Base-by-base conservation (phyloP, 2,329 filamentous ascomycete genomes). In the Knoxdaviesia proteae region DNA sequence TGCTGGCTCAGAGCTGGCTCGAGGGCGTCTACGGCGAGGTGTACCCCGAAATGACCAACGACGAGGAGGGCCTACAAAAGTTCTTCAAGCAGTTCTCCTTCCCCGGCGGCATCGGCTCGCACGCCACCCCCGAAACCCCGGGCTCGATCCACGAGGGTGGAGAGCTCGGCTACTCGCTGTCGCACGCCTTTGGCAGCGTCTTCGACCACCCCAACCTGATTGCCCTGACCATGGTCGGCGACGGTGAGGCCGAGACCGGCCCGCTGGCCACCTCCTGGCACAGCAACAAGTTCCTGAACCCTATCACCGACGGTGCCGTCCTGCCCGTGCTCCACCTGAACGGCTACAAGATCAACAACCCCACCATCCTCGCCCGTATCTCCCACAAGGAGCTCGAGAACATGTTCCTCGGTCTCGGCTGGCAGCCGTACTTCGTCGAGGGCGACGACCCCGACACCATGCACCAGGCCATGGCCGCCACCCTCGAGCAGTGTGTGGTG, bases 31-130 rank as follows among this genome's bases (percentile, higher is more conserved):
- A 86, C 58, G 76, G 75, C 1, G 80, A 86, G 52, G 74, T 84
- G 30, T 87, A 84, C 50, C 79, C 80, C 3, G 71, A 81, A 45
- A 83, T 79, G 61, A 71, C 74, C 3, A 71, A 80, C 50, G 72
- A 81, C 53, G 59, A 68, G 36, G 69, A 77, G 45, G 81, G 81
- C 31, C 62, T 87, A 66, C 71, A 76, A 51, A 70, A 67, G 46
- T 84, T 86, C 65, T 84, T 86, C 71, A 84, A 84, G 61, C 73
- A 79, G 49, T 87, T 87, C 61, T 84, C 80, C 1, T 86, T 86
- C 59, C 81, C 81, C 0, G 80, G 81, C 11, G 81, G 81, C 43
- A 77, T 84, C 51, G 80, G 80, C 43, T 81, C 76, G 20, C 81
- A 86, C 54, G 80, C 79, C 44, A 86, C 80, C 1, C 80, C 80